These are phyloP conservation scores for Cytospora piceae DNA, from an alignment of 2,329 filamentous ascomycete species.

Conservation along the genomic window DNA sequence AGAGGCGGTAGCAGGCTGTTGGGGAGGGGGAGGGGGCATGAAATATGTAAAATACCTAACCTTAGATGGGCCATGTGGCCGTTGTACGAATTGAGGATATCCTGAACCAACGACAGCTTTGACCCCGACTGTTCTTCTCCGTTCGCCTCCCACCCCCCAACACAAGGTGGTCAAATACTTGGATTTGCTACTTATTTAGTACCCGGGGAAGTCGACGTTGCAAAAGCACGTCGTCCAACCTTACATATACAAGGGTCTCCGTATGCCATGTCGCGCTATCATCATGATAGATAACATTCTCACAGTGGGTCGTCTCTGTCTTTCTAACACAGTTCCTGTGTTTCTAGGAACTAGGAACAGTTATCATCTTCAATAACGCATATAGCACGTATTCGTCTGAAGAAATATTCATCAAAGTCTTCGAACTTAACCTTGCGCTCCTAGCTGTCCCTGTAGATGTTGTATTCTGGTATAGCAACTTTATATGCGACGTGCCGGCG, in stretches of 20 bases:
- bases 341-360: background rate
- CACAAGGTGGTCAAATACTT: background rate
- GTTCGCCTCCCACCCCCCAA: background rate
- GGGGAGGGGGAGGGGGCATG: background rate
- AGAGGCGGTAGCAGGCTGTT: background rate
- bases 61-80: constrained; percentile 4
- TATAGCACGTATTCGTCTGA: background rate
- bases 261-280: too few species aligned
- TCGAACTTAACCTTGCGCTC: too few species aligned
- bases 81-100: constrained; percentile 13
- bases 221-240: too few species aligned
- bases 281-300: too few species aligned
- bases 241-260: too few species aligned
- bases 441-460: too few species aligned
- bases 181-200: too few species aligned
- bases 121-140: background rate
- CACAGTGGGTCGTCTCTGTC: too few species aligned
- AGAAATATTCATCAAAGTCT: too few species aligned
- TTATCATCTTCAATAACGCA: background rate
- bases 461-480: too few species aligned
- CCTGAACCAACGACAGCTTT: background rate
- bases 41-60: constrained; percentile 9
- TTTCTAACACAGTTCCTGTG: background rate
- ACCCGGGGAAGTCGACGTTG: too few species aligned
- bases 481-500: too few species aligned